Evolutionary conservation across 495 filamentous ascomycete species (phyloP).

Genomic region (Parathielavia hyrcaniae): DNA sequence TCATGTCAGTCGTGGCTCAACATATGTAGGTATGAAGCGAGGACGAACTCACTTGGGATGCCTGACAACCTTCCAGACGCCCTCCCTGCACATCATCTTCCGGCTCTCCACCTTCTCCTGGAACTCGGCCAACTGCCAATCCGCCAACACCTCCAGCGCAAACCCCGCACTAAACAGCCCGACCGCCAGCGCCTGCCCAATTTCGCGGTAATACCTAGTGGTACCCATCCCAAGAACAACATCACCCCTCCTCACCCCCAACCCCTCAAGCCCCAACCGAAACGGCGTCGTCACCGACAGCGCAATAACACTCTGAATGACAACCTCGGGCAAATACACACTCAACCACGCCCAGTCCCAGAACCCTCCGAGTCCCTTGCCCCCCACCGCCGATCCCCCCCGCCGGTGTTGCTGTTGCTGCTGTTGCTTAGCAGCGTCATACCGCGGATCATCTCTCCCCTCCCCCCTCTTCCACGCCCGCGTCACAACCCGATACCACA

Average conservation of each 20-base stretch:
- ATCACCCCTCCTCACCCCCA: slow-evolving; percentile 22
- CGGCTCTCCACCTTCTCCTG: slow-evolving; percentile 25
- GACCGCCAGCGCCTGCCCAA: slow-evolving; percentile 42
- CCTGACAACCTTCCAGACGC: slow-evolving; percentile 55
- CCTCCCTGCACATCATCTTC: slow-evolving; percentile 41
- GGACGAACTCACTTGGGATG: slow-evolving; percentile 51
- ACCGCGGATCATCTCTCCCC: slow-evolving; percentile 52
- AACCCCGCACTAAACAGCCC: slow-evolving; percentile 51
- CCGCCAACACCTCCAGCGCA: slow-evolving; percentile 49
- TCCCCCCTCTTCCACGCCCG: slow-evolving; percentile 32
- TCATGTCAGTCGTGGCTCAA: slow-evolving; percentile 1
- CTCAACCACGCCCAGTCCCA: slow-evolving; percentile 49
- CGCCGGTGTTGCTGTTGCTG: too few relatives aligned
- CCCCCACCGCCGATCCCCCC: neutral
- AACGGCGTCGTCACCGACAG: slow-evolving; percentile 52
- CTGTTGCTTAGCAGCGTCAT: slow-evolving; percentile 45
- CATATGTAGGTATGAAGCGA: neutral
- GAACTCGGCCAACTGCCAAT: slow-evolving; percentile 45
- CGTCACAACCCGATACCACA: slow-evolving; percentile 47
- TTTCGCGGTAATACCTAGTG: slow-evolving; percentile 19
- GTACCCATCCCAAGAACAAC: neutral
- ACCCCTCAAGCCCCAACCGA: slow-evolving; percentile 17
- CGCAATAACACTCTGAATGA: slow-evolving; percentile 48
- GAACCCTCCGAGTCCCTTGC: slow-evolving; percentile 30
- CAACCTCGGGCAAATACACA: slow-evolving; percentile 48